Percentiles rank a stretch among this genome's conserved stretches.
Conservation (phyloP, 2,329 filamentous ascomycete genomes). For the Colletotrichum trifolii region DNA sequence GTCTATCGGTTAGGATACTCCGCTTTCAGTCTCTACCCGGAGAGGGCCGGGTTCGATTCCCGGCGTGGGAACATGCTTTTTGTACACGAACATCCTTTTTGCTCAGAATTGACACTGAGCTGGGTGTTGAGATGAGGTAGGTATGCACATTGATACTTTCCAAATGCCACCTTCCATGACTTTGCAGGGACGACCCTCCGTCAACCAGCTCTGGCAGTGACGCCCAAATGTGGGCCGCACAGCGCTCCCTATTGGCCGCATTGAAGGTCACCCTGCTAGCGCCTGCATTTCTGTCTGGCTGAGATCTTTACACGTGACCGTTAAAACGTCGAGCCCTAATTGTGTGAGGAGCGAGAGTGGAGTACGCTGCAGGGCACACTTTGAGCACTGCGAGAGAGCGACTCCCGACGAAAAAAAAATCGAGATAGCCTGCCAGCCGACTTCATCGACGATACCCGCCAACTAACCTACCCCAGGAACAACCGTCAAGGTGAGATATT, state of each 20-base stretch:
- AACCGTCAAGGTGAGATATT: slow-evolving; percentile 54
- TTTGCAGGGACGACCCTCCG: background rate
- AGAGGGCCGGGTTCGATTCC: slow-evolving; percentile 33
- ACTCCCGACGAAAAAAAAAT: no score
- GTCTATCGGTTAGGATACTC: slow-evolving; percentile 35
- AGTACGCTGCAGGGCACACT: no score
- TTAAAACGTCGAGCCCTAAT: slow-evolving; percentile 21
- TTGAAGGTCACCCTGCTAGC: background rate
- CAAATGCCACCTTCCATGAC: no score
- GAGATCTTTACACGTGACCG: slow-evolving; percentile 20
- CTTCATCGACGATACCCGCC: slow-evolving; percentile 23
- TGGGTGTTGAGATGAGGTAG: background rate
- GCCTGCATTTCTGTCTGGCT: slow-evolving; percentile 5
- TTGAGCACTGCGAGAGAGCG: background rate
- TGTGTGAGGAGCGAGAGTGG: no score
- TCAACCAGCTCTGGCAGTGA: background rate
- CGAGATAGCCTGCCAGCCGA: slow-evolving; percentile 1
- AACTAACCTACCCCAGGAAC: slow-evolving; percentile 49
- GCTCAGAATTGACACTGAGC: background rate
- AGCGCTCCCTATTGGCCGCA: background rate
- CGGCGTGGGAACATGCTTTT: slow-evolving; percentile 17
- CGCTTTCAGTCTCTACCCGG: slow-evolving; percentile 27
- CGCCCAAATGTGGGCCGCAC: background rate
- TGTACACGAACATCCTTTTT: fast-evolving
- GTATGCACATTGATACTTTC: no score